phyloP scores from a whole-genome alignment of 1,139 yeast genomes.

The Yamadazyma sp. region DNA sequence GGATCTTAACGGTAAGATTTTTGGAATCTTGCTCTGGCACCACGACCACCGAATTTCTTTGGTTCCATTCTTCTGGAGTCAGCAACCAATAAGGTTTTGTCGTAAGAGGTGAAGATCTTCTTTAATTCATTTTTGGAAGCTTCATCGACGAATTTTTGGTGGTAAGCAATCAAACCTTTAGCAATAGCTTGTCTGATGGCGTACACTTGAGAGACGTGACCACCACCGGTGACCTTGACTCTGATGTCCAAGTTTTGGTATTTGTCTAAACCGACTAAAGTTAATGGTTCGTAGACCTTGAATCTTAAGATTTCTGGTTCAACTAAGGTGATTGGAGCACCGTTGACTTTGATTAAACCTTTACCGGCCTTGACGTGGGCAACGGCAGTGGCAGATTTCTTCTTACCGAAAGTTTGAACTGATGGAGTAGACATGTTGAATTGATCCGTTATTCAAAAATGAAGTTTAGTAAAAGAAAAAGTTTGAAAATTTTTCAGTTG shows the following conservation, averaged over 20 bases:
- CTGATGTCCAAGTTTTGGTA: conserved; percentile 98
- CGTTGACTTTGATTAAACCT: conserved; percentile 99
- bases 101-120: conserved; percentile 96
- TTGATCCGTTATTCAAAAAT: conserved; percentile 2
- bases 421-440: conserved; percentile 59
- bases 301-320: conserved; percentile 99
- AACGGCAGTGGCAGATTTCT: conserved; percentile 99
- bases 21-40: conserved; percentile 99
- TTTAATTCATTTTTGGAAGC: conserved; percentile 99
- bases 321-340: conserved; percentile 98
- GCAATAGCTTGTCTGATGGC: conserved; percentile 99
- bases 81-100: conserved; percentile 99
- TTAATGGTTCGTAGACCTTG: conserved; percentile 99
- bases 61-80: conserved; percentile 99
- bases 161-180: conserved; percentile 99
- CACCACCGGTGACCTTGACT: conserved; percentile 99
- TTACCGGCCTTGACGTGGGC: conserved; percentile 99
- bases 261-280: conserved; percentile 98
- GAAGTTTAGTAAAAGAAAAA: conserved; percentile 1
- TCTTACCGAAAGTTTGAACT: conserved; percentile 96
- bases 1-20: conserved; percentile 92
- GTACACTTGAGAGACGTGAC: conserved; percentile 99
- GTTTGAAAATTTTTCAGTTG: conserved; percentile 4
- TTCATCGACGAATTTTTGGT: conserved; percentile 99
- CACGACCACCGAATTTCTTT: conserved; percentile 99